Conservation (phyloP, 768 basidiomycete genomes). For the Calocybe indica region DNA sequence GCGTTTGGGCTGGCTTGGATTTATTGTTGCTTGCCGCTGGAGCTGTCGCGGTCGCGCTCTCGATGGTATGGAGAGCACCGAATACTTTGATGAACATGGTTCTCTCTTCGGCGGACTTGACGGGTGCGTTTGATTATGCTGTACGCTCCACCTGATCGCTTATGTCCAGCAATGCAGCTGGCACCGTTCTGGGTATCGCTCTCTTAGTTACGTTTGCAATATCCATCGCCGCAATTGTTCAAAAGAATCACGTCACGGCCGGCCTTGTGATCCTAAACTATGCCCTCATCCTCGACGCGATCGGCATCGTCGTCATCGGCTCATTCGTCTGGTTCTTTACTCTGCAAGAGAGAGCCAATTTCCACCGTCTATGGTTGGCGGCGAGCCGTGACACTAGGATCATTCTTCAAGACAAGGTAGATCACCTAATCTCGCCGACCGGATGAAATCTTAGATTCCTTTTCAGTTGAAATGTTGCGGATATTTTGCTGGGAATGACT, state of each 20-base stretch:
- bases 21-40: conserved; percentile 68
- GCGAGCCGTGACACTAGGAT: conserved; percentile 42
- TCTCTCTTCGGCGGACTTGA: conserved; percentile 50
- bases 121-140: conserved; percentile 35
- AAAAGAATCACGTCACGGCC: conserved; percentile 60
- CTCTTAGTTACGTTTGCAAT: conserved; percentile 63
- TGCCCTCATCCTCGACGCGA: conserved; percentile 56
- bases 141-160: background rate
- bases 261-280: conserved; percentile 78
- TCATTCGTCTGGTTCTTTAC: conserved; percentile 81
- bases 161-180: conserved; percentile 40
- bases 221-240: conserved; percentile 66
- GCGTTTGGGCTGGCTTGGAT: conserved; percentile 69
- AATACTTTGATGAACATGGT: conserved; percentile 74
- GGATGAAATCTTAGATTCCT: background rate
- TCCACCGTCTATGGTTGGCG: conserved; percentile 48
- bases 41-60: conserved; percentile 55
- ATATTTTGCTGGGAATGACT: conserved; percentile 66
- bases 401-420: conserved; percentile 68
- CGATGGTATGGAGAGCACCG: conserved; percentile 64
- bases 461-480: conserved; percentile 78
- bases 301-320: conserved; percentile 59
- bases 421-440: conserved; percentile 10
- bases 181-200: conserved; percentile 59
- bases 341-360: conserved; percentile 64